Conservation (phyloP, 202 grass and related monocot genomes). For the Digitaria exilis region DNA sequence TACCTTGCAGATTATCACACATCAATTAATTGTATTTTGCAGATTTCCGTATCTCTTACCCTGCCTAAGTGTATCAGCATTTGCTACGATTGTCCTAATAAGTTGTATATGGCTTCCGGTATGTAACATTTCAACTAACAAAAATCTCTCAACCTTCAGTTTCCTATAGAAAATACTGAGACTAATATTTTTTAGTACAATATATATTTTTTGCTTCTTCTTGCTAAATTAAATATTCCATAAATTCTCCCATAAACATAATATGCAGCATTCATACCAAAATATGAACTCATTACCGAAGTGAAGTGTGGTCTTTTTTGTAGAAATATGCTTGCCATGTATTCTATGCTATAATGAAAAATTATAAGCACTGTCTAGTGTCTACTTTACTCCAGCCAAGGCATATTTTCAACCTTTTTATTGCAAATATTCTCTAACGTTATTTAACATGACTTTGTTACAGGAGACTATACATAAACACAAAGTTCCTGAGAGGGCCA, state of each 20-base stretch:
- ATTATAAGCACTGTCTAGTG: neutral
- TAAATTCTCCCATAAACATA: neutral
- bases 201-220: neutral
- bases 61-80: constrained; percentile 46
- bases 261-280: neutral
- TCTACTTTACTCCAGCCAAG: neutral
- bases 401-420: neutral
- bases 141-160: neutral
- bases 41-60: constrained; percentile 74
- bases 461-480: constrained; percentile 75
- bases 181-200: neutral
- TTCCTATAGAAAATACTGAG: neutral
- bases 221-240: neutral
- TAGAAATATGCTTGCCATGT: neutral
- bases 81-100: constrained; percentile 55
- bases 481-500: constrained; percentile 23
- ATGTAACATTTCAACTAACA: constrained; percentile 25
- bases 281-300: neutral
- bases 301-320: neutral
- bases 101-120: constrained; percentile 69
- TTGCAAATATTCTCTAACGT: neutral
- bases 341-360: neutral
- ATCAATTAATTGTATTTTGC: constrained; percentile 33
- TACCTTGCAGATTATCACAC: neutral
- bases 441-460: constrained; percentile 6